Percentiles rank a stretch among this genome's conserved stretches.
Evolutionary conservation across 768 basidiomycete species (phyloP).

Genomic region (Termitomyces sp.): DNA sequence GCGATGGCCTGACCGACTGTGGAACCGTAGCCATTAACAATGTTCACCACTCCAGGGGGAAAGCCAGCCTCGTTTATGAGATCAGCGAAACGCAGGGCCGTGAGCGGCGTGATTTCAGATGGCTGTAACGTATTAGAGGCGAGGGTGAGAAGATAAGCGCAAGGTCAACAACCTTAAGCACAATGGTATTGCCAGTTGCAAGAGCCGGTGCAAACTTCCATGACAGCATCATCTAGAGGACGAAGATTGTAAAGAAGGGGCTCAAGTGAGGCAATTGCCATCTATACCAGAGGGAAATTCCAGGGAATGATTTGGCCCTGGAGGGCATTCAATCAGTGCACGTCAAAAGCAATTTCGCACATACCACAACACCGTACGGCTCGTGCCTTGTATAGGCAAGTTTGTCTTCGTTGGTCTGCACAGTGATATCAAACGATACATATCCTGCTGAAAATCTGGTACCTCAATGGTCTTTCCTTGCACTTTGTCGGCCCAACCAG

Average conservation of each 20-base stretch:
- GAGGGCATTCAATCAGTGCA: not conserved
- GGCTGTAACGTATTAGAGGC: slow-evolving; percentile 29
- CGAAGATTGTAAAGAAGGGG: not conserved
- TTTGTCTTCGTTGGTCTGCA: slow-evolving; percentile 21
- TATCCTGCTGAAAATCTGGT: not conserved
- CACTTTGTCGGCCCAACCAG: slow-evolving; percentile 84
- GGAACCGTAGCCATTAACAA: slow-evolving; percentile 56
- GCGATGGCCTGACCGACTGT: slow-evolving; percentile 60
- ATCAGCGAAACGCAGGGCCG: slow-evolving; percentile 43
- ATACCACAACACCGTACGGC: slow-evolving; percentile 45
- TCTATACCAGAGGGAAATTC: slow-evolving; percentile 33
- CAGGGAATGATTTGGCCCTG: slow-evolving; percentile 54
- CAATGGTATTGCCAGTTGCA: slow-evolving; percentile 49
- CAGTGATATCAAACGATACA: too few species aligned
- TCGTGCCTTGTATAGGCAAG: slow-evolving; percentile 37
- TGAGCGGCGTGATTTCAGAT: slow-evolving; percentile 60
- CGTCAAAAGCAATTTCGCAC: slow-evolving; percentile 1
- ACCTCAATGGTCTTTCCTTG: slow-evolving; percentile 64
- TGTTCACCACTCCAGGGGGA: slow-evolving; percentile 67
- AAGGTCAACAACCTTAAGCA: slow-evolving; percentile 37
- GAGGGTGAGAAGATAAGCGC: not conserved
- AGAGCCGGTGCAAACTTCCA: slow-evolving; percentile 26
- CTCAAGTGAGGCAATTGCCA: not conserved
- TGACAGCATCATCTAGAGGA: slow-evolving; percentile 17
- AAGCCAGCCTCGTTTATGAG: slow-evolving; percentile 64